Base-by-base conservation (phyloP, 169 alveolate species). In the Eimeria mitis region DNA sequence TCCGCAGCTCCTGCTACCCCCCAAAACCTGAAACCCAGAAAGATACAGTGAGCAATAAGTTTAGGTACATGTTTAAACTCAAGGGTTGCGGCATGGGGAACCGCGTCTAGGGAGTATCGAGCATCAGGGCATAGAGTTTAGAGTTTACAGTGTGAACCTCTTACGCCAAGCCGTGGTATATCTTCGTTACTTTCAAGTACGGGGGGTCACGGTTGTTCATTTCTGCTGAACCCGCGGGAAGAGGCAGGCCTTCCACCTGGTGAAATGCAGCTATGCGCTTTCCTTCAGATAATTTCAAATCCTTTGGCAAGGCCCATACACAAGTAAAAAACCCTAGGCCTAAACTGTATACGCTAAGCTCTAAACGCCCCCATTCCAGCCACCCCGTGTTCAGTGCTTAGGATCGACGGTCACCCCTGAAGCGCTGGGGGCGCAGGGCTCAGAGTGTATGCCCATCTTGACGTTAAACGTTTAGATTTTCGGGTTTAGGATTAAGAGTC, bases 181-280 rank as follows among this genome's bases (percentile, higher is more conserved):
- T 88, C 31, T 42, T 70, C 13, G 95, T 52, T n/a, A 59, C 76
- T n/a, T 63, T 68, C 73, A 42, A 25, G 76, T 54, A 71, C 7
- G 89, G 68, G 0, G 95, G 89, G 31, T 52, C 59, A 56, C 87
- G 23, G 2, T 7, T 0, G 88, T 73, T 42, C 1, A 71, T 89
- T 11, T 54, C 95, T 2, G 95, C 95, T 52, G 37, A 78, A 2
- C 89, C 95, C 21, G 89, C 78, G 59, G 95, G 95, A 44, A 89
- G 76, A 11, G 71, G 73, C 11, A 70, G 76, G 3, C 89, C 89
- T 7, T 89, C 88, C 23, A 71, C 31, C 28, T 78, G 56, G 25
- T 37, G 44, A 37, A 89, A 89, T 23, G 49, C 16, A 16, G 1
- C 23, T 31, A 70, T 54, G n/a, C 68, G 78, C 44, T 89, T 73